These are phyloP conservation scores for Phylloporus sp. DNA, from an alignment of 768 basidiomycete species.

Conservation along the genomic window DNA sequence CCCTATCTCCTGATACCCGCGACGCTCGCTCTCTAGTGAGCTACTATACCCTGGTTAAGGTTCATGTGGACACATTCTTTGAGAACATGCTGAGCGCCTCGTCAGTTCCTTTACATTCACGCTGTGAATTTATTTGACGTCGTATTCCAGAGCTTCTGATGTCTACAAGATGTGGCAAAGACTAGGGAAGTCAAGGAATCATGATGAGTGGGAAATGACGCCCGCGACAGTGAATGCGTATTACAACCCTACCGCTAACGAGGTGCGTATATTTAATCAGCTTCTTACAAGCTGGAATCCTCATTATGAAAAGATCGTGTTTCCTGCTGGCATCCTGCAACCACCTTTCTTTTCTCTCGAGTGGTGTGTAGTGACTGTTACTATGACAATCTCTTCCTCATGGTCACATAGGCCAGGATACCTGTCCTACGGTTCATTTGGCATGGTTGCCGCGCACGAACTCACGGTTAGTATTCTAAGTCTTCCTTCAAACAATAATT, in stretches of 20 bases:
- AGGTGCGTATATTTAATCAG: conserved; percentile 42
- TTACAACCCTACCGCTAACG: conserved; percentile 82
- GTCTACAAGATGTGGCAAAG: conserved; percentile 68
- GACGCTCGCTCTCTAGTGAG: conserved; percentile 61
- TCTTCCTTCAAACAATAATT: not conserved
- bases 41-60: conserved; percentile 72
- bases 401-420: conserved; percentile 71
- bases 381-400: conserved; percentile 5
- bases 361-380: conserved; percentile 46
- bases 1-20: conserved; percentile 77
- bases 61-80: conserved; percentile 72
- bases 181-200: conserved; percentile 68
- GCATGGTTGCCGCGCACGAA: conserved; percentile 90
- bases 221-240: conserved; percentile 87
- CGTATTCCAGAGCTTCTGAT: conserved; percentile 46
- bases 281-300: not conserved
- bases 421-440: conserved; percentile 89
- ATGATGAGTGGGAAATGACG: conserved; percentile 82
- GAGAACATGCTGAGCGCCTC: conserved; percentile 70
- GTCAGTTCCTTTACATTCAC: conserved; percentile 30
- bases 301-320: conserved; percentile 63
- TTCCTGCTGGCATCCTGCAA: conserved; percentile 93
- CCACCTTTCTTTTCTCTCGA: conserved; percentile 84
- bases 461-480: conserved; percentile 55
- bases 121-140: conserved; percentile 7